Evolutionary conservation across 352 stramenopile species (phyloP).

Genomic region (Pythium phragmitis): DNA sequence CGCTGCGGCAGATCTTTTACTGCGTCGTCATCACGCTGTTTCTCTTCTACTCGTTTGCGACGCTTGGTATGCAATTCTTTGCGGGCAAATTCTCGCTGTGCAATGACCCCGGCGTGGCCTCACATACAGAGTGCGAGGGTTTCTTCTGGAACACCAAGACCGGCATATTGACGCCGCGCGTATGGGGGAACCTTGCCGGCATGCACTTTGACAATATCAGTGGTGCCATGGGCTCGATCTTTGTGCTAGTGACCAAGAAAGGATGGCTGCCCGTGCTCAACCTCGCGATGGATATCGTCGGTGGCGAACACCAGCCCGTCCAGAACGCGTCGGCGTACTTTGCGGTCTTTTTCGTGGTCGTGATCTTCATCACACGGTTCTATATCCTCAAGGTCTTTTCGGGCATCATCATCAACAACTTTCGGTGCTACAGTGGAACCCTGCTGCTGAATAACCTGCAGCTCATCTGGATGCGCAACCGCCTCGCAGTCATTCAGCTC

Average conservation of each 20-base stretch:
- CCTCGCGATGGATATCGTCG: conserved; percentile 78
- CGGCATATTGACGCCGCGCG: conserved; percentile 59
- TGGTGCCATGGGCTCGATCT: conserved; percentile 68
- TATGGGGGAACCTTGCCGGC: conserved; percentile 76
- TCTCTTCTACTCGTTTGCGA: conserved; percentile 83
- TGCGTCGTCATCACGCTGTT: conserved; percentile 78
- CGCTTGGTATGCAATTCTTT: conserved; percentile 86
- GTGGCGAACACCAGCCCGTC: conserved; percentile 61
- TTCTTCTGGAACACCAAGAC: conserved; percentile 61
- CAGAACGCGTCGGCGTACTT: conserved; percentile 78
- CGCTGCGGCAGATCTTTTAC: conserved; percentile 75
- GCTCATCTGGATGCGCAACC: conserved; percentile 78
- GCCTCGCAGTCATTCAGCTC: conserved; percentile 57
- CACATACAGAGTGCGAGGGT: conserved; percentile 50
- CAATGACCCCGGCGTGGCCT: conserved; percentile 62
- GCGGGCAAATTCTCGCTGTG: conserved; percentile 77
- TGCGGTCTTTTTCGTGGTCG: conserved; percentile 78
- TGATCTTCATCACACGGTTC: conserved; percentile 80
- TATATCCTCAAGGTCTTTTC: conserved; percentile 78
- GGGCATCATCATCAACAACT: conserved; percentile 88
- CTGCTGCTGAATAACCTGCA: conserved; percentile 73
- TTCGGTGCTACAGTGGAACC: conserved; percentile 80
- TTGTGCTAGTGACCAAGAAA: conserved; percentile 86
- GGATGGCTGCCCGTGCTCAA: conserved; percentile 84
- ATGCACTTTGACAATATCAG: conserved; percentile 87